Evolutionary conservation across 192 early-diverging fungal species (phyloP).

Genomic region (Phlyctochytrium arcticum): DNA sequence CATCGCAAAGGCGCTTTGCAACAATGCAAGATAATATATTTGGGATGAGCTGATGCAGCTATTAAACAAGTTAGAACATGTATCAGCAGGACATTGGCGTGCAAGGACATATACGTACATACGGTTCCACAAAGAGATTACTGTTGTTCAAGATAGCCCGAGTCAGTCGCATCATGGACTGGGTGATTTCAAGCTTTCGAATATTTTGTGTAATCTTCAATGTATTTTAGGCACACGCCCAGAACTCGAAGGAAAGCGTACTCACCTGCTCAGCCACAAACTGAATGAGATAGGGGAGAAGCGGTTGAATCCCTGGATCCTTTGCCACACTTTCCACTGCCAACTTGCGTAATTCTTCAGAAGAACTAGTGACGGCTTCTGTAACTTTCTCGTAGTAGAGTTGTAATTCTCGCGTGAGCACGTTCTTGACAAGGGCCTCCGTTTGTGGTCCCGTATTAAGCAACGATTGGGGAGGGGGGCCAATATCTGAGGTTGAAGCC

Average conservation of each 20-base stretch:
- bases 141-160: conserved; percentile 79
- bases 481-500: background rate
- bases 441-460: background rate
- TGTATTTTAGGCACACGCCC: background rate
- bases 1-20: conserved; percentile 71
- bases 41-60: conserved; percentile 96
- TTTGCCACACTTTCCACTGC: conserved; percentile 78
- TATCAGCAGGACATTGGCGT: too few species aligned
- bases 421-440: conserved; percentile 74
- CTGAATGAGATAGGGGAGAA: conserved; percentile 93
- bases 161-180: conserved; percentile 76
- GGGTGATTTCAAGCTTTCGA: conserved; percentile 49
- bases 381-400: conserved; percentile 92
- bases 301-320: conserved; percentile 92
- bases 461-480: background rate
- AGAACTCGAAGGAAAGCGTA: background rate
- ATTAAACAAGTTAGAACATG: too few species aligned
- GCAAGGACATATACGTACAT: conserved; percentile 74
- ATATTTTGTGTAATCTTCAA: conserved; percentile 14
- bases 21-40: conserved; percentile 90
- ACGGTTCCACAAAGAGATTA: conserved; percentile 89
- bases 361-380: conserved; percentile 65
- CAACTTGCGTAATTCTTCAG: conserved; percentile 62
- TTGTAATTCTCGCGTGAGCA: conserved; percentile 89
- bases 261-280: conserved; percentile 78